These are phyloP conservation scores for Trichosporon faecale DNA, from an alignment of 1,284 basidiomycete species.

Conservation along the genomic window DNA sequence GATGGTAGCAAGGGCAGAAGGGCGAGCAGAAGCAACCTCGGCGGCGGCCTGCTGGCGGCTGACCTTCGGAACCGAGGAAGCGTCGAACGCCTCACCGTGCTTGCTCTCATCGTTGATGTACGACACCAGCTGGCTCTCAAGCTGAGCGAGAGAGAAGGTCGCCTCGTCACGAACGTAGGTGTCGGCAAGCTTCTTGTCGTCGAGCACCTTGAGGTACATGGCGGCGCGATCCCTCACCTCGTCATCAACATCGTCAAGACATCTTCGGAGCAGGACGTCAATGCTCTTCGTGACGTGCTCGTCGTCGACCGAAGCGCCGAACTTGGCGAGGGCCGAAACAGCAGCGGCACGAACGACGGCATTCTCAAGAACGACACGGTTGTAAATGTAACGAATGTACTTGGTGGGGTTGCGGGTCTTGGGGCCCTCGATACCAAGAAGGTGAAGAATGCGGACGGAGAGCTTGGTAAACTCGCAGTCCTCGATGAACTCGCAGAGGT, in stretches of 20 bases:
- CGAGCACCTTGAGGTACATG: slow-evolving; percentile 82
- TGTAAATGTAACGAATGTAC: slow-evolving; percentile 99
- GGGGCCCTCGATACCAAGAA: slow-evolving; percentile 94
- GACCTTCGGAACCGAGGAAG: slow-evolving; percentile 79
- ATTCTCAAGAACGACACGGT: slow-evolving; percentile 97
- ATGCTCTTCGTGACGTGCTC: slow-evolving; percentile 76
- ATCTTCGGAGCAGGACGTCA: slow-evolving; percentile 80
- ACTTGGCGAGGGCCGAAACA: slow-evolving; percentile 91
- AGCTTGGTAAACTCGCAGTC: slow-evolving; percentile 99
- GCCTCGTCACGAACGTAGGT: slow-evolving; percentile 91
- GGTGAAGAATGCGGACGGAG: slow-evolving; percentile 90
- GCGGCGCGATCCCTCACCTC: slow-evolving; percentile 98
- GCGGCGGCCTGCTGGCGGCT: slow-evolving; percentile 83
- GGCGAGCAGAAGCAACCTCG: slow-evolving; percentile 69
- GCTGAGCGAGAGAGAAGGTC: slow-evolving; percentile 77
- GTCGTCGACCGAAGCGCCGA: slow-evolving; percentile 85
- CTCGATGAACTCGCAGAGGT: slow-evolving; percentile 99
- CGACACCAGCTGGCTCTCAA: slow-evolving; percentile 81
- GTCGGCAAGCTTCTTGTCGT: slow-evolving; percentile 74
- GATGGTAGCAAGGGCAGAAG: slow-evolving; percentile 71
- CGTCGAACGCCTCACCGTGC: slow-evolving; percentile 69
- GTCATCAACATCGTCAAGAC: slow-evolving; percentile 97
- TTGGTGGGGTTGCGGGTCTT: slow-evolving; percentile 93
- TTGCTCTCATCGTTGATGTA: slow-evolving; percentile 80
- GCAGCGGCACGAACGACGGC: slow-evolving; percentile 97